Evolutionary conservation across 1,284 basidiomycete species (phyloP).

Genomic region (Cystobasidium pallidum): DNA sequence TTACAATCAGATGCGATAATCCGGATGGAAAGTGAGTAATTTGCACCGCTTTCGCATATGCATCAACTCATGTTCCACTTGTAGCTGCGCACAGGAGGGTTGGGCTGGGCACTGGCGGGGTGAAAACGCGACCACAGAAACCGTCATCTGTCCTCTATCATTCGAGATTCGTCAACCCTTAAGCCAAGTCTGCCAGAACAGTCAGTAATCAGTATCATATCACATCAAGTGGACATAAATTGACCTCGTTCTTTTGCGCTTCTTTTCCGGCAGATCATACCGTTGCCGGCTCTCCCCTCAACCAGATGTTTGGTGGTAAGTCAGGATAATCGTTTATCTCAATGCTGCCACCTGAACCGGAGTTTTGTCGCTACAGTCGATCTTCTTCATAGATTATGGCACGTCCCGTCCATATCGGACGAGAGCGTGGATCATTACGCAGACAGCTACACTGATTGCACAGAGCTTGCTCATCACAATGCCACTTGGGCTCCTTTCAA

Average conservation of each 20-base stretch:
- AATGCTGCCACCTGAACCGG: background rate
- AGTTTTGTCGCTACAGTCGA: slow-evolving; percentile 51
- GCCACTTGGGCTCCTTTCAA: slow-evolving; percentile 55
- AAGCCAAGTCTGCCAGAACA: slow-evolving; percentile 23
- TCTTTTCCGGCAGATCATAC: slow-evolving; percentile 53
- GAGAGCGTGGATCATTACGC: slow-evolving; percentile 56
- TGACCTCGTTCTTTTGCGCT: slow-evolving; percentile 47
- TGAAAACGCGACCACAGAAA: slow-evolving; percentile 58
- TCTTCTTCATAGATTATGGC: slow-evolving; percentile 58
- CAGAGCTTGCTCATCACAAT: slow-evolving; percentile 57
- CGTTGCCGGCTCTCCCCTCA: slow-evolving; percentile 53
- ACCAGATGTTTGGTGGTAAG: slow-evolving; percentile 55
- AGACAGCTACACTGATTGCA: slow-evolving; percentile 54
- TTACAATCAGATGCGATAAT: slow-evolving; percentile 58
- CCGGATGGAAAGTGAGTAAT: slow-evolving; percentile 56
- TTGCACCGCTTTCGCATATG: too few relatives aligned
- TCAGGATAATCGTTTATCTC: background rate
- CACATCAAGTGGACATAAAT: background rate
- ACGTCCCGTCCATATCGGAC: slow-evolving; percentile 56
- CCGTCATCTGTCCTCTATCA: slow-evolving; percentile 55
- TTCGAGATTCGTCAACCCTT: slow-evolving; percentile 39
- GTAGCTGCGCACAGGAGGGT: slow-evolving; percentile 54
- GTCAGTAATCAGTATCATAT: slow-evolving; percentile 28
- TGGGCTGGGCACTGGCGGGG: slow-evolving; percentile 60
- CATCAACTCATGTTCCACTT: background rate